Evolutionary conservation across 306 rosid species (phyloP), one percentile per base, ranked within the genome.

Genomic region (Prunus mira): DNA sequence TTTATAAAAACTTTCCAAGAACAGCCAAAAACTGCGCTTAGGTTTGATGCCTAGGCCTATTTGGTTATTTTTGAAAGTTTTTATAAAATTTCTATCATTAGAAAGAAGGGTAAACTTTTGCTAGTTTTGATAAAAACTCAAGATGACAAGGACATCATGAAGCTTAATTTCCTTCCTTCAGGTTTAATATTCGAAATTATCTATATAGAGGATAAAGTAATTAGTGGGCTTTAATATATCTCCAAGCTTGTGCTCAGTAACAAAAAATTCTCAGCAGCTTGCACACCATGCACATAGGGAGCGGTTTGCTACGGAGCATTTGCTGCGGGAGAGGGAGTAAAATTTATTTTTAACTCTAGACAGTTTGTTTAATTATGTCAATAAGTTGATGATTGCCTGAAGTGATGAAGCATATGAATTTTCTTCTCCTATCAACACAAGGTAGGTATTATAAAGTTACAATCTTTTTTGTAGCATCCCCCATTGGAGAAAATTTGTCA

Each of bases 381-480:
- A 91, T 87, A 85, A 87, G 80, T 73, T 14, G 69, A 75, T 17
- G 82, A 83, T 85, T 83, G 41, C 89, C 82, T 73, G 65, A 74
- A 79, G 96, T 81, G 90, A 88, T 89, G 98, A 95, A 92, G 96
- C 83, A 80, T 89, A 82, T 84, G 92, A 95, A 90, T 95, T 95
- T 94, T 89, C 91, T 92, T 89, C 78, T 63, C 83, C 61, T 73
- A 52, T 72, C 65, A 69, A 67, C 34, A 75, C 78, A 78, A 75
- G 20, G 58, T 24, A 65, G 78, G 75, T 78, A 27, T 30, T 68
- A 52, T 17, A 24, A 52, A 5, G 28, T n/a, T 41, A 69, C 64
- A 12, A 69, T 71, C 72, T 79, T 76, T 72, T 74, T 72, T 74
- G 78, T 82, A 46, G 71, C 65, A 78, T 79, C 76, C 62, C 73